Conservation (phyloP, 106 monocot genomes). For the Alisma plantagoaquatica region DNA sequence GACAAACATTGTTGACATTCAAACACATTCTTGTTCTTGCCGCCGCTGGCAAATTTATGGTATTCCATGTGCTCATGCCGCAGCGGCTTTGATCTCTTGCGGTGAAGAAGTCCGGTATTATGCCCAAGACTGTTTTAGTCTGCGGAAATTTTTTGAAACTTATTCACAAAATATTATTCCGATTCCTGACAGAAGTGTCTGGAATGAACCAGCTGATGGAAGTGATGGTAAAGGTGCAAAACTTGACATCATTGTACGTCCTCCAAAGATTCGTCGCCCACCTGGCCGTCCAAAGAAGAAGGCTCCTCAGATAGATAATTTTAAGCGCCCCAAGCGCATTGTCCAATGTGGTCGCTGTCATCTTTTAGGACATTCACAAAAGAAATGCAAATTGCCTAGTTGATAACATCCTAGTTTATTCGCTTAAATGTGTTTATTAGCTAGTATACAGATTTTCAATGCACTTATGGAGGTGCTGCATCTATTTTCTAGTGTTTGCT, state of each 20-base stretch:
- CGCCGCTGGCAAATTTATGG: constrained; percentile 93
- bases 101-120: constrained; percentile 68
- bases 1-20: constrained; percentile 57
- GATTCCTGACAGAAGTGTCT: constrained; percentile 50
- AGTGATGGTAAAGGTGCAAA: constrained; percentile 36
- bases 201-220: constrained; percentile 44
- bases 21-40: constrained; percentile 33
- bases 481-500: no score
- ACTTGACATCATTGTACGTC: constrained; percentile 49
- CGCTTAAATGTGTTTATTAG: no score
- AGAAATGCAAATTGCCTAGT: constrained; percentile 64
- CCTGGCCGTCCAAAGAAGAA: no score
- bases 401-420: no score
- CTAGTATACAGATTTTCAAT: no score
- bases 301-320: constrained; percentile 67
- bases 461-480: no score
- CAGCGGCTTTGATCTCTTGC: constrained; percentile 78
- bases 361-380: constrained; percentile 90
- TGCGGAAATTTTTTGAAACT: constrained; percentile 53
- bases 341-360: constrained; percentile 94
- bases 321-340: constrained; percentile 74
- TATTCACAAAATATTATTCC: constrained; percentile 64
- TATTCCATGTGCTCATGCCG: no score
- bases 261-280: constrained; percentile 74
- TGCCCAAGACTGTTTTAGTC: constrained; percentile 71